Evolutionary conservation across 2,329 filamentous ascomycete genomes (phyloP).

Genomic region (Pezicula carpinea): DNA sequence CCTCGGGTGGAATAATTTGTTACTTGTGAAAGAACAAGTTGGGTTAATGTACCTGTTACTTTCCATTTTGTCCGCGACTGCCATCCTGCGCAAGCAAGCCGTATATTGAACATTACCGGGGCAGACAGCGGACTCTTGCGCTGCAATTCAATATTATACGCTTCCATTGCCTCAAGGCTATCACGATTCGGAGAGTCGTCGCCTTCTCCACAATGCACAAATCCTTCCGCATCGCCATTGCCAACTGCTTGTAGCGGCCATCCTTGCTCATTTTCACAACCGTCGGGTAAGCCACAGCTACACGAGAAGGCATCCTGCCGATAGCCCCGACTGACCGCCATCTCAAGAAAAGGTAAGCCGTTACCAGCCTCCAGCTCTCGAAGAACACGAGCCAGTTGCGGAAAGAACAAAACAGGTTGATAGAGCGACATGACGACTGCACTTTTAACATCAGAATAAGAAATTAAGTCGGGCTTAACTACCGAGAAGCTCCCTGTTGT

Average conservation of each 20-base stretch:
- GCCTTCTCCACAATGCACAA: constrained; percentile 10
- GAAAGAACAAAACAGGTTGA: constrained; percentile 13
- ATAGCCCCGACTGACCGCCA: constrained; percentile 19
- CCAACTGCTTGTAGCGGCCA: background rate
- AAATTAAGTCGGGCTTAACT: constrained; percentile 17
- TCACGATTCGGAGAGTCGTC: constrained; percentile 2
- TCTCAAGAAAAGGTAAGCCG: constrained; percentile 31
- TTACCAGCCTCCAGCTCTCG: constrained; percentile 29
- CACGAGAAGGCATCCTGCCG: constrained; percentile 28
- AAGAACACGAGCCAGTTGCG: constrained; percentile 13
- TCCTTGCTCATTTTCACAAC: background rate
- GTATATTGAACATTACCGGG: constrained; percentile 34
- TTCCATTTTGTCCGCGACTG: constrained; percentile 21
- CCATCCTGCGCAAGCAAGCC: constrained; percentile 26
- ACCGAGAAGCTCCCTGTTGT: too few species aligned
- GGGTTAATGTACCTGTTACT: constrained; percentile 3
- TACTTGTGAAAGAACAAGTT: too few species aligned
- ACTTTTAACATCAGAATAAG: constrained; percentile 15
- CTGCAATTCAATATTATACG: constrained; percentile 5
- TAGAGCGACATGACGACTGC: constrained; percentile 16
- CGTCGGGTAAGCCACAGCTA: constrained; percentile 11
- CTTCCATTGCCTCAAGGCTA: constrained; percentile 7
- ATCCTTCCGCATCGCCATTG: constrained; percentile 8
- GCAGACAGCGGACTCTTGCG: constrained; percentile 37
- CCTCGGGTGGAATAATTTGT: too few species aligned